Percentiles rank a stretch among this genome's conserved stretches.
phyloP scores from a whole-genome alignment of 2,329 filamentous ascomycete species.

The Emmonsia crescens region DNA sequence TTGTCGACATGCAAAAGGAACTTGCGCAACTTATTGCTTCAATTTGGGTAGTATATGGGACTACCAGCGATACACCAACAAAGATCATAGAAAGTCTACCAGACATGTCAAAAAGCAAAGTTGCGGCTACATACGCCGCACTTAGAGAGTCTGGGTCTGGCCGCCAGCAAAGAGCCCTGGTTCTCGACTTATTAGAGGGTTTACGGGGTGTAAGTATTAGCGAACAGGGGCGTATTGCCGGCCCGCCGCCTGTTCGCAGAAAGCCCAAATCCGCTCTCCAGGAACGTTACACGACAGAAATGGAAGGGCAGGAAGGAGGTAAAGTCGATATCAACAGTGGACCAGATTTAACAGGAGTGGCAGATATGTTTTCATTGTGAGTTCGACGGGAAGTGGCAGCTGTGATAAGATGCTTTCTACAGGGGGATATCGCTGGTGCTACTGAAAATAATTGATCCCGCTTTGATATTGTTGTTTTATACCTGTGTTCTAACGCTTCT shows the following conservation, averaged over 20 bases:
- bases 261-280: constrained; percentile 34
- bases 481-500: neutral
- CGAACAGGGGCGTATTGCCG: constrained; percentile 73
- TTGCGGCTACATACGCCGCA: constrained; percentile 54
- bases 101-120: constrained; percentile 57
- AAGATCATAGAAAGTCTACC: constrained; percentile 70
- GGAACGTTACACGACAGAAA: constrained; percentile 36
- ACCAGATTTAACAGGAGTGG: constrained; percentile 42
- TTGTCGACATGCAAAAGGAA: constrained; percentile 91
- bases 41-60: constrained; percentile 67
- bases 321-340: constrained; percentile 37
- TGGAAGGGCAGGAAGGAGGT: constrained; percentile 30
- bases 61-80: constrained; percentile 58
- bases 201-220: constrained; percentile 85
- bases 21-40: constrained; percentile 77
- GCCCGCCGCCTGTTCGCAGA: constrained; percentile 29
- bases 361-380: constrained; percentile 41
- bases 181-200: constrained; percentile 75
- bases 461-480: neutral
- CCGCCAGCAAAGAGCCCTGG: constrained; percentile 67
- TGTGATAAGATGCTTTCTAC: neutral
- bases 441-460: neutral
- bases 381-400: neutral
- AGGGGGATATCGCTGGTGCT: neutral
- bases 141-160: constrained; percentile 46